These are phyloP conservation scores for Gynostemma pentaphyllum DNA, from an alignment of 306 rosid genomes.

Conservation along the genomic window DNA sequence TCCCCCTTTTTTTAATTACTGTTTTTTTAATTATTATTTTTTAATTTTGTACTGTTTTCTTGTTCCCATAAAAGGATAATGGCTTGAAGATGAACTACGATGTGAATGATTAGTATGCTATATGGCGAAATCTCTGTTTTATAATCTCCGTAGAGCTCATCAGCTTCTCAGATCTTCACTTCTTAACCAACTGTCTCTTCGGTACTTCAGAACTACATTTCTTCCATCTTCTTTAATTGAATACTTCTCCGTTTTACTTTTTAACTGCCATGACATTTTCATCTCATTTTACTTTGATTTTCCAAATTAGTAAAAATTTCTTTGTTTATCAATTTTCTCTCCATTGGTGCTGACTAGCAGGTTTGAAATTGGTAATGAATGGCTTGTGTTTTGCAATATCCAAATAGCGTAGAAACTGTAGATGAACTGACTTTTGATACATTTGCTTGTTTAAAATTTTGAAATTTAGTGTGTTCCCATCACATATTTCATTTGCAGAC, in stretches of 20 bases:
- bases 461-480: neutral
- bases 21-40: no score
- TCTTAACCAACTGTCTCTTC: slow-evolving; percentile 17
- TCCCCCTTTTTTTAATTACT: no score
- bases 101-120: neutral
- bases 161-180: slow-evolving; percentile 26
- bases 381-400: neutral
- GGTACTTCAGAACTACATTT: slow-evolving; percentile 23
- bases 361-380: neutral
- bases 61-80: no score
- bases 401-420: neutral
- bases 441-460: neutral
- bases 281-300: neutral
- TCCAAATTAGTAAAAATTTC: neutral
- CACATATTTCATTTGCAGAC: slow-evolving; percentile 29
- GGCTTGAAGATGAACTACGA: neutral
- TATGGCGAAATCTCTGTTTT: slow-evolving; percentile 50
- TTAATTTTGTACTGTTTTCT: no score
- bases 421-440: neutral
- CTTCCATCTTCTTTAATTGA: neutral
- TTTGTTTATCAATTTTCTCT: neutral
- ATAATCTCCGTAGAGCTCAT: slow-evolving; percentile 35
- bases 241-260: neutral
- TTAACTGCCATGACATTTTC: neutral
- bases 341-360: neutral